Percentiles rank a stretch among this genome's conserved stretches.
These are phyloP conservation scores for Bretschneidera sinensis DNA, from an alignment of 345 rosid species.

Conservation along the genomic window DNA sequence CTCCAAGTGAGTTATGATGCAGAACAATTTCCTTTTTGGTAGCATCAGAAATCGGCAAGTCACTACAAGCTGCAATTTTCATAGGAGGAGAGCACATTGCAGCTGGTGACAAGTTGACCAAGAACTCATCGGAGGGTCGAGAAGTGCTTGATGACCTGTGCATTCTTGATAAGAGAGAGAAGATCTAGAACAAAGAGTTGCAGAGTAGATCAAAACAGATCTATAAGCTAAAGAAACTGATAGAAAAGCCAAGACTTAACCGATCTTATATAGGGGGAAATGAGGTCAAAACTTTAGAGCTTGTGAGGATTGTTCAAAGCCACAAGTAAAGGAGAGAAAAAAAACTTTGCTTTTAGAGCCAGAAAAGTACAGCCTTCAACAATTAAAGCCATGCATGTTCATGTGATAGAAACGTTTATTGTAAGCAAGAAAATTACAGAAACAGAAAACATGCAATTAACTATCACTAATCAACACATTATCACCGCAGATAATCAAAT, in stretches of 20 bases:
- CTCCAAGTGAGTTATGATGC: constrained; percentile 28
- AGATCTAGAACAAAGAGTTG: background rate
- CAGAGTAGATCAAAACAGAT: background rate
- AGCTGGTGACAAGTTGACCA: constrained; percentile 27
- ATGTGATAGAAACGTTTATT: constrained; percentile 6
- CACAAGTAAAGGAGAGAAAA: constrained; percentile 6
- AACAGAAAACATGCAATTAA: too few species aligned
- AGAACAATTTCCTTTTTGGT: constrained; percentile 40
- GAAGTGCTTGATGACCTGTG: constrained; percentile 34
- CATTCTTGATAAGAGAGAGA: constrained; percentile 18
- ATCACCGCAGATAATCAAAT: too few species aligned
- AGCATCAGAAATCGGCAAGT: constrained; percentile 27
- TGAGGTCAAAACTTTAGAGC: background rate
- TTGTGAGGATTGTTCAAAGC: background rate
- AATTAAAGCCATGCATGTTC: constrained; percentile 27
- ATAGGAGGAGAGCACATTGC: constrained; percentile 1
- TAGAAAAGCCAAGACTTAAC: background rate
- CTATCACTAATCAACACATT: too few species aligned
- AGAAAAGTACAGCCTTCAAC: too few species aligned
- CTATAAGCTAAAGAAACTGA: background rate
- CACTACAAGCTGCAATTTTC: constrained; percentile 15
- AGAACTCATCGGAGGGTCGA: constrained; percentile 43
- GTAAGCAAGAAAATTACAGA: background rate
- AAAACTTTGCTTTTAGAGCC: constrained; percentile 14
- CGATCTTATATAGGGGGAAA: background rate